Evolutionary conservation across 352 stramenopile species (phyloP).

Genomic region (Pythium guiyangense): DNA sequence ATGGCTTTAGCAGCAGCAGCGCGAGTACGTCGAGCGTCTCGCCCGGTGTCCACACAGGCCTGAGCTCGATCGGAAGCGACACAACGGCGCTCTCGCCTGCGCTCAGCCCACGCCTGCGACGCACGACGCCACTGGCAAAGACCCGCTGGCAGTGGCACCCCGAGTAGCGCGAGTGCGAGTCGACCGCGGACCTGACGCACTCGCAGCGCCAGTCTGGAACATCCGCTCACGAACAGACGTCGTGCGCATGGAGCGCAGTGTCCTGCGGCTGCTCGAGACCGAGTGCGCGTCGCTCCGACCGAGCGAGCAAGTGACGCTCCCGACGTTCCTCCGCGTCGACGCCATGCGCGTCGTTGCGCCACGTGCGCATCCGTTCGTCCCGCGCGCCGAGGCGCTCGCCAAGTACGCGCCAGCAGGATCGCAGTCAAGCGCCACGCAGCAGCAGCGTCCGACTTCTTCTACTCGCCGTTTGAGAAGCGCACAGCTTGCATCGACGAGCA

Average conservation of each 20-base stretch:
- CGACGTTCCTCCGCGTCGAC: constrained; percentile 56
- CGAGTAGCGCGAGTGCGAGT: neutral
- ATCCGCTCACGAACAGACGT: constrained; percentile 54
- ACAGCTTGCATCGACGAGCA: constrained; percentile 18
- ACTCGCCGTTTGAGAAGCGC: constrained; percentile 57
- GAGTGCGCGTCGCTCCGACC: constrained; percentile 49
- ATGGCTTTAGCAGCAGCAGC: constrained; percentile 1
- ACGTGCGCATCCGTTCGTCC: constrained; percentile 34
- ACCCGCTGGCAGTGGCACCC: neutral
- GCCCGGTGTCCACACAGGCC: constrained; percentile 3
- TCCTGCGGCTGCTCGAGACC: constrained; percentile 47
- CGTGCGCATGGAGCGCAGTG: constrained; percentile 40
- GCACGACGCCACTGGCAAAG: neutral
- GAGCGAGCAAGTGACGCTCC: constrained; percentile 46
- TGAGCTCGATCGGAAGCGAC: constrained; percentile 3
- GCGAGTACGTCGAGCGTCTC: constrained; percentile 1
- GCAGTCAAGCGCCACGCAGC: too few species aligned
- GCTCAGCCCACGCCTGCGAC: neutral
- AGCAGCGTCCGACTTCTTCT: constrained; percentile 44
- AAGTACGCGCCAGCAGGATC: constrained; percentile 21
- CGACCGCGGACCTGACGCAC: neutral
- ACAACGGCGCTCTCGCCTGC: neutral
- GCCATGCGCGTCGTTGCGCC: constrained; percentile 31
- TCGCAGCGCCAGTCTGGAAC: constrained; percentile 38
- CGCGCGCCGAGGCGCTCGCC: constrained; percentile 23